Evolutionary conservation across 441 rosid genomes (phyloP), one percentile per base, ranked within the genome.

Genomic region (Theobroma grandiflorum): DNA sequence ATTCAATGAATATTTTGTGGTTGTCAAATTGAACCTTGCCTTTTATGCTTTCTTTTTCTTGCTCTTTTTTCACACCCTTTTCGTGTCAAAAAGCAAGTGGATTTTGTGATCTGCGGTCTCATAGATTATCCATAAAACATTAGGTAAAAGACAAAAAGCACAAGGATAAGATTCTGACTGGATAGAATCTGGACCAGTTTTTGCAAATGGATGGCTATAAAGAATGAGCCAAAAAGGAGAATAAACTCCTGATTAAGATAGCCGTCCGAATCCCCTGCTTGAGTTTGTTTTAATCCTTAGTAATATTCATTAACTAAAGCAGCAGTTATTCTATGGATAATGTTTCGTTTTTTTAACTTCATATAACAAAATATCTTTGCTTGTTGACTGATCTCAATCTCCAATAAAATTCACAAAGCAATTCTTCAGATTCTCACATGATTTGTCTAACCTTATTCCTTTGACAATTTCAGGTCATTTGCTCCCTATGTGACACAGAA

Each of bases 401-500:
- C 58, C 20, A 16, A 16, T 52, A 2, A 31, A 11, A 69, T 69
- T 43, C 37, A 45, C 45, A 22, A 42, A n/a, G 37, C 18, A 69
- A 2, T 47, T 15, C 31, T 37, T 52, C 1, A 40, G 14, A 65
- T 65, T 67, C 52, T 66, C 7, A 38, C 7, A 0, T 14, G 31
- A 69, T 45, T 66, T 74, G 37, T 79, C 77, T 76, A 42, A 82
- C 50, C 67, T 18, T 66, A 22, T 38, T 40, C 8, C 33, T 45
- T 57, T 6, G 74, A 57, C 10, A 58, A 42, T 75, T 55, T 73
- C 91, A 93, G 98, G 90, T 94, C 45, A 82, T 94, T 40, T 94
- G 97, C 87, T 91, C 95, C 40, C 79, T 87, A 14, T 91, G 97
- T 78, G 85, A 76, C 76, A 89, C 90, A n/a, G 97, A 91, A 82